Conservation (phyloP, 352 stramenopile genomes). For the Pythium vanterpoolii region DNA sequence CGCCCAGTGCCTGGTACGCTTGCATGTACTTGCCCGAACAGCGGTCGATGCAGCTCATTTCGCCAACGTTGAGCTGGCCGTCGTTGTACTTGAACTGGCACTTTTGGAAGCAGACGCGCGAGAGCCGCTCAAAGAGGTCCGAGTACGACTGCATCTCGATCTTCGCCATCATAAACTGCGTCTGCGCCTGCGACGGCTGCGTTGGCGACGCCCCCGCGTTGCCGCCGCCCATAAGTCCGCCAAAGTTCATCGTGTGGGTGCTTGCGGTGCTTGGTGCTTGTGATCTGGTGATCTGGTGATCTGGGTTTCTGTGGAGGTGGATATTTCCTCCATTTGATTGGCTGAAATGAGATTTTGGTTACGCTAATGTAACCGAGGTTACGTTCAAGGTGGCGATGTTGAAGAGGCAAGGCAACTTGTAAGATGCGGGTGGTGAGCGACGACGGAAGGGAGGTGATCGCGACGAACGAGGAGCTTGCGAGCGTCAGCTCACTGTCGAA, state of each 20-base stretch:
- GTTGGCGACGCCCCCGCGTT: slow-evolving; percentile 34
- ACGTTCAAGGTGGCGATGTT: too few species aligned
- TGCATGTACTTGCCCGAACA: slow-evolving; percentile 98
- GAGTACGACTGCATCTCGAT: slow-evolving; percentile 91
- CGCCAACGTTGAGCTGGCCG: slow-evolving; percentile 94
- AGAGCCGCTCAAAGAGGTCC: slow-evolving; percentile 90
- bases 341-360: slow-evolving; percentile 18
- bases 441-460: slow-evolving; percentile 44
- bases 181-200: slow-evolving; percentile 49
- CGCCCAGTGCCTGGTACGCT: slow-evolving; percentile 92
- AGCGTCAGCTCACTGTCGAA: slow-evolving; percentile 24
- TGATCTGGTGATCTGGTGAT: background rate
- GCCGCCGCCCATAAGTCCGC: slow-evolving; percentile 61
- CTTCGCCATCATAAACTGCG: slow-evolving; percentile 86
- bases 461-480: slow-evolving; percentile 48
- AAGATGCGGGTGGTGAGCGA: slow-evolving; percentile 1
- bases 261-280: background rate
- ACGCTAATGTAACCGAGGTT: too few species aligned
- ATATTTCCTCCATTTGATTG: slow-evolving; percentile 19
- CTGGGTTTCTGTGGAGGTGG: slow-evolving; percentile 20
- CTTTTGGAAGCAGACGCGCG: slow-evolving; percentile 91
- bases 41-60: slow-evolving; percentile 98
- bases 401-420: too few species aligned
- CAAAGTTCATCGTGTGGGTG: slow-evolving; percentile 70
- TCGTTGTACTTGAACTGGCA: slow-evolving; percentile 96